These are phyloP conservation scores for Cystobasidium onofrii DNA, from an alignment of 768 basidiomycete species.

Conservation along the genomic window DNA sequence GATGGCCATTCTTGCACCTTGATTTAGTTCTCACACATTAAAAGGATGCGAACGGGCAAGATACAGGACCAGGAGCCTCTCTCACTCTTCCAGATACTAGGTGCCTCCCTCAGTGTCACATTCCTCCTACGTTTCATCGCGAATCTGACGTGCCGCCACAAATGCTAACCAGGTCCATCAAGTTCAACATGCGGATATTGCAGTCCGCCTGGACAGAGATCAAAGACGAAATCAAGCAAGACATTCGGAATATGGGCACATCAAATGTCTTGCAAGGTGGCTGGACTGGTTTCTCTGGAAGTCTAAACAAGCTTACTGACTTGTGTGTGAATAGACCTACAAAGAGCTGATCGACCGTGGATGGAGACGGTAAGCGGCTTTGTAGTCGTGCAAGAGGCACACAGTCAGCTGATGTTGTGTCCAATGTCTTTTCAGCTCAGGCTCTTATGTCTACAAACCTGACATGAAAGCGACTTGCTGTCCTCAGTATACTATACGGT, in stretches of 20 bases:
- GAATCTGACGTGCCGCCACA: too few species aligned
- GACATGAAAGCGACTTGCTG: conserved; percentile 75
- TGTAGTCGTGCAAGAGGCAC: background rate
- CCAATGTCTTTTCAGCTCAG: conserved; percentile 36
- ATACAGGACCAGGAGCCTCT: conserved; percentile 9
- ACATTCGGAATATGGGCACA: conserved; percentile 32
- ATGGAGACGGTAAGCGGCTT: conserved; percentile 43
- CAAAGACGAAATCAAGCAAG: background rate
- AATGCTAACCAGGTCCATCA: conserved; percentile 15
- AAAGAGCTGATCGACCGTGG: conserved; percentile 47
- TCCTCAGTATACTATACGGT: conserved; percentile 91
- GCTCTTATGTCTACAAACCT: conserved; percentile 72
- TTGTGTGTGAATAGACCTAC: conserved; percentile 42
- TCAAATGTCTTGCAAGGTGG: conserved; percentile 25
- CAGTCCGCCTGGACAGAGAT: conserved; percentile 19
- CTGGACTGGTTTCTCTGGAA: background rate
- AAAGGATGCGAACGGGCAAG: background rate
- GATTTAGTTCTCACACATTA: background rate
- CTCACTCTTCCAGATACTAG: conserved; percentile 24
- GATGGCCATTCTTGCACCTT: too few species aligned
- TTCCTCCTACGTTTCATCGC: too few species aligned
- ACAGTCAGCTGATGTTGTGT: background rate
- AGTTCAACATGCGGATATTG: conserved; percentile 32
- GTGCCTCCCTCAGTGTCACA: background rate
- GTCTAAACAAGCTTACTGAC: background rate